These are phyloP conservation scores for Heterobasidion annosum DNA, from an alignment of 1,284 basidiomycete species.

Conservation along the genomic window DNA sequence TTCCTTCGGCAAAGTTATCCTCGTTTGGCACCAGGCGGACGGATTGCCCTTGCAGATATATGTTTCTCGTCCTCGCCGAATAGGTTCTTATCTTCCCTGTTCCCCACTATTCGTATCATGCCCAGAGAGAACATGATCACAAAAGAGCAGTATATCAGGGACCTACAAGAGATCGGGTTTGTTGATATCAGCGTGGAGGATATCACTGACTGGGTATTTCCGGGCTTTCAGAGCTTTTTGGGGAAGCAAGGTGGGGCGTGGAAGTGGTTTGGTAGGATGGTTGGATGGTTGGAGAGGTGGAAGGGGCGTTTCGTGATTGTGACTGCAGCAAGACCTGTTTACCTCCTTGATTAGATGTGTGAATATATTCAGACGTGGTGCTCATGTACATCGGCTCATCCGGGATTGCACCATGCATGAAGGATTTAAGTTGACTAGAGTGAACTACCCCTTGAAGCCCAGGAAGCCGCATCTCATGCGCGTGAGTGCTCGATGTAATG, in stretches of 20 bases:
- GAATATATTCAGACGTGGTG: neutral
- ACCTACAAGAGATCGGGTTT: conserved; percentile 45
- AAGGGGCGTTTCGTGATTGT: conserved; percentile 54
- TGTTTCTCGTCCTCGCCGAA: conserved; percentile 29
- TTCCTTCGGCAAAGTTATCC: conserved; percentile 41
- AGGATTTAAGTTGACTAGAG: neutral
- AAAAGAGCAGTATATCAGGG: conserved; percentile 32
- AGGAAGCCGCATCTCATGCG: too few species aligned
- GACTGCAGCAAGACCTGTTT: conserved; percentile 23
- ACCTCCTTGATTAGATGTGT: neutral
- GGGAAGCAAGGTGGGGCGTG: conserved; percentile 30
- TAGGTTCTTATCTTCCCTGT: conserved; percentile 10
- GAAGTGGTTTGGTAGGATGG: conserved; percentile 31
- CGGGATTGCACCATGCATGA: neutral
- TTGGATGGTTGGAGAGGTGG: conserved; percentile 28
- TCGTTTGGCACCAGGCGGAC: conserved; percentile 40
- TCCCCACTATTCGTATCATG: conserved; percentile 30
- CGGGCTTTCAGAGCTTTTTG: conserved; percentile 45
- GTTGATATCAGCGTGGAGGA: conserved; percentile 48
- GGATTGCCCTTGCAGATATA: conserved; percentile 59
- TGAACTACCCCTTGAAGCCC: too few species aligned
- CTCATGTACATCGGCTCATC: neutral
- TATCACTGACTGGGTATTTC: conserved; percentile 52
- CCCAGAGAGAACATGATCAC: conserved; percentile 45
- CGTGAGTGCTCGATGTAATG: too few species aligned